Conservation (phyloP, 148 eudicot genomes). For the Arctostaphylos glauca region DNA sequence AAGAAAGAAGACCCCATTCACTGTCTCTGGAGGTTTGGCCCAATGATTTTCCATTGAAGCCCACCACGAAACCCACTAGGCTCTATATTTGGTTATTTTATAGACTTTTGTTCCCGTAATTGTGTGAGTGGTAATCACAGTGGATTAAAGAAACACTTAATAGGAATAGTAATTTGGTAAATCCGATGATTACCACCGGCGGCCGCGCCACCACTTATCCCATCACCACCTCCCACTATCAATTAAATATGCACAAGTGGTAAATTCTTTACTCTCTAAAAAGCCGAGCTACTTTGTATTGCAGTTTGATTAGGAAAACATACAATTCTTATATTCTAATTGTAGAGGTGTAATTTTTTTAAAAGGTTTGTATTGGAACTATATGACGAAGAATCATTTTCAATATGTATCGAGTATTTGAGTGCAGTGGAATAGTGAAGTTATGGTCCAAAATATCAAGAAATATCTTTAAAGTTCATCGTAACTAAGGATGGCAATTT, state of each 20-base stretch:
- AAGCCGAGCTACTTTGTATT: no score
- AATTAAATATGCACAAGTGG: not conserved
- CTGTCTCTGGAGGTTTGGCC: not conserved
- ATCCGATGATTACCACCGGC: not conserved
- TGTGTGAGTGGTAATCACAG: not conserved
- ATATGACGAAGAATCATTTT: no score
- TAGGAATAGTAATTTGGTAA: not conserved
- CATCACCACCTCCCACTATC: not conserved
- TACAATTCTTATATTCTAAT: no score
- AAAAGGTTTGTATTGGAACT: no score
- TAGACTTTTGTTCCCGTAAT: not conserved
- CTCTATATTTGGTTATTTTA: not conserved
- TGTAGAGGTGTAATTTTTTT: no score
- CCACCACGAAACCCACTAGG: not conserved
- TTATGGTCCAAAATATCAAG: no score
- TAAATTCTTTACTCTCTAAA: not conserved
- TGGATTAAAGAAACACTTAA: not conserved
- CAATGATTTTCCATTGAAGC: not conserved
- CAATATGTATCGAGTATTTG: no score
- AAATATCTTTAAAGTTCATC: no score
- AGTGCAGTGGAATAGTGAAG: no score
- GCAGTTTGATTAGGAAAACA: no score
- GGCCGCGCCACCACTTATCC: not conserved
- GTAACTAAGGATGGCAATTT: no score
- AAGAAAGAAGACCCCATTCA: not conserved